phyloP scores from a whole-genome alignment of 2,329 filamentous ascomycete genomes.

The Rhynchosporium agropyri region DNA sequence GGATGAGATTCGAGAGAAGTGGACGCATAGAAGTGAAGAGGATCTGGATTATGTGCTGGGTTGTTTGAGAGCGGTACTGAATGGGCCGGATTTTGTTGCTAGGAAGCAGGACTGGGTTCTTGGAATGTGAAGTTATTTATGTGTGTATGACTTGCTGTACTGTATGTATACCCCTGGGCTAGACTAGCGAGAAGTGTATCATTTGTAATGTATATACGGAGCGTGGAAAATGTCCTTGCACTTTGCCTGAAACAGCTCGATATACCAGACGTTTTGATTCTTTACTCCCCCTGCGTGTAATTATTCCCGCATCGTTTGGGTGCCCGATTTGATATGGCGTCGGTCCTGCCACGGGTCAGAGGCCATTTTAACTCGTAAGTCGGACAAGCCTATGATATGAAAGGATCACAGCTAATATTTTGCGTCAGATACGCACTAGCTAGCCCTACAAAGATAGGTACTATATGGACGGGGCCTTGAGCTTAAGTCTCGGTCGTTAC shows the following conservation, averaged over 20 bases:
- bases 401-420: too few relatives aligned
- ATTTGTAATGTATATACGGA: conserved; percentile 3
- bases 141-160: neutral
- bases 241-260: neutral
- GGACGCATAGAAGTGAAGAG: conserved; percentile 36
- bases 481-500: too few relatives aligned
- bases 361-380: too few relatives aligned
- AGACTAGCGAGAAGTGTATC: neutral
- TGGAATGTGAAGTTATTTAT: neutral
- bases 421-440: too few relatives aligned
- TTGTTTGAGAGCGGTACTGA: conserved; percentile 31
- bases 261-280: neutral
- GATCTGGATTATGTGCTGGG: conserved; percentile 40
- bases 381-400: too few relatives aligned
- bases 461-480: too few relatives aligned
- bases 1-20: conserved; percentile 40
- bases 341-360: too few relatives aligned
- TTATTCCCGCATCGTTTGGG: too few relatives aligned
- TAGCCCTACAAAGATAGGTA: too few relatives aligned
- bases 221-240: neutral
- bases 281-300: too few relatives aligned
- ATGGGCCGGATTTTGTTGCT: conserved; percentile 26
- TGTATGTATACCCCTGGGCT: neutral
- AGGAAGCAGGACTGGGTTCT: conserved; percentile 32
- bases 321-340: too few relatives aligned